Percentiles rank a stretch among this genome's conserved stretches.
These are phyloP conservation scores for Brassica cretica DNA, from an alignment of 345 rosid species.

Conservation along the genomic window DNA sequence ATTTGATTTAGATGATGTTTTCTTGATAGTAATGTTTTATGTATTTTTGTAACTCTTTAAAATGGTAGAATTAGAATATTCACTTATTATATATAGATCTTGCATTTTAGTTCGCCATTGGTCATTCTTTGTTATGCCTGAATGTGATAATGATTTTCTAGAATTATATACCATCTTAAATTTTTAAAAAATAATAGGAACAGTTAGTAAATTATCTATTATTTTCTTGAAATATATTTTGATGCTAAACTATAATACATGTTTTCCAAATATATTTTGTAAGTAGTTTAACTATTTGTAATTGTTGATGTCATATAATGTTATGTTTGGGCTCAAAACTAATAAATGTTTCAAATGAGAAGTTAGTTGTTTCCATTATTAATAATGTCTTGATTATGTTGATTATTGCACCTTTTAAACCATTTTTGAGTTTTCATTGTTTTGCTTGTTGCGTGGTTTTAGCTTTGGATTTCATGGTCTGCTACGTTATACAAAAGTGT, in stretches of 20 bases:
- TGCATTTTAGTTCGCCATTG: not conserved
- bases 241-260: not conserved
- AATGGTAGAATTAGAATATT: not conserved
- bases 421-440: not conserved
- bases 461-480: not conserved
- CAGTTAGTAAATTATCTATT: not conserved
- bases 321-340: not conserved
- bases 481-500: not conserved
- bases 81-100: not conserved
- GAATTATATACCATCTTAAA: not conserved
- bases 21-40: too few species aligned
- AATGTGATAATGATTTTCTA: not conserved
- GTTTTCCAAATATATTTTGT: not conserved
- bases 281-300: not conserved
- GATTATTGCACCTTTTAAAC: not conserved
- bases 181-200: not conserved
- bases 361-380: not conserved
- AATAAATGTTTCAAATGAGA: not conserved
- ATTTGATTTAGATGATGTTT: too few species aligned
- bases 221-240: not conserved
- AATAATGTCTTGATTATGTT: not conserved
- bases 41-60: not conserved
- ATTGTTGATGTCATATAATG: not conserved
- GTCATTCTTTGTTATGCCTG: not conserved
- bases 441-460: not conserved